Evolutionary conservation across 345 rosid species (phyloP).

Genomic region (Microthlaspi erraticum): DNA sequence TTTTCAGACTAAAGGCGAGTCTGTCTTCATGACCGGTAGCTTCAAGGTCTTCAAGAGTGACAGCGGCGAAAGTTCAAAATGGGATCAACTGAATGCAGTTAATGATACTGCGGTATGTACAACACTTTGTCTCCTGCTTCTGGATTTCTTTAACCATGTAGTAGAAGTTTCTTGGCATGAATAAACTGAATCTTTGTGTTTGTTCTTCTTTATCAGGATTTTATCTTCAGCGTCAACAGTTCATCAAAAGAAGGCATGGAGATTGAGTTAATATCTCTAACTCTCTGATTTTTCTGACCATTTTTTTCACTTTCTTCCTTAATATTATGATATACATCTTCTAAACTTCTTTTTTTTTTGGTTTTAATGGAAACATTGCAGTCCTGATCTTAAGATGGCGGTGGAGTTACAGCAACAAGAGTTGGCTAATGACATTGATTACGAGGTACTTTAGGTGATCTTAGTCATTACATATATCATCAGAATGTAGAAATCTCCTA

Average conservation of each 20-base stretch:
- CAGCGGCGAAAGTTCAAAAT: slow-evolving; percentile 42
- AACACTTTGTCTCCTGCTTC: slow-evolving; percentile 30
- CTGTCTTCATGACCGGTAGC: slow-evolving; percentile 71
- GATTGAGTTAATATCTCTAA: slow-evolving; percentile 56
- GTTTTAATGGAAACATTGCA: slow-evolving; percentile 2
- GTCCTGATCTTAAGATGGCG: slow-evolving; percentile 13
- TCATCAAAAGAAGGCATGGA: slow-evolving; percentile 58
- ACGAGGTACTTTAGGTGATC: slow-evolving; percentile 13
- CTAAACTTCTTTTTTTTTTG: neutral
- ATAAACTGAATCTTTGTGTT: slow-evolving; percentile 25
- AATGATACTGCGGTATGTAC: slow-evolving; percentile 63
- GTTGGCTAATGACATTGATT: neutral
- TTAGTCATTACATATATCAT: slow-evolving; percentile 3
- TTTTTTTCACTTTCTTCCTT: slow-evolving; percentile 13
- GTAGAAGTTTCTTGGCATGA: neutral
- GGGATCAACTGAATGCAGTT: slow-evolving; percentile 76
- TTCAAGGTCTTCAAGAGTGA: slow-evolving; percentile 77
- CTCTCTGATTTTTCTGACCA: slow-evolving; percentile 31
- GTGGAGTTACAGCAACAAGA: slow-evolving; percentile 8
- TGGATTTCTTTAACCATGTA: neutral
- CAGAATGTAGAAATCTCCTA: slow-evolving; percentile 10
- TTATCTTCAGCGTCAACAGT: slow-evolving; percentile 59
- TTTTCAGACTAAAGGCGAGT: slow-evolving; percentile 82
- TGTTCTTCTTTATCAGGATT: slow-evolving; percentile 57
- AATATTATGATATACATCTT: neutral